A percentile compares a stretch with the other conserved stretches of the same genome.
phyloP scores from a whole-genome alignment of 2,329 filamentous ascomycete genomes.

The Acarospora socialis region DNA sequence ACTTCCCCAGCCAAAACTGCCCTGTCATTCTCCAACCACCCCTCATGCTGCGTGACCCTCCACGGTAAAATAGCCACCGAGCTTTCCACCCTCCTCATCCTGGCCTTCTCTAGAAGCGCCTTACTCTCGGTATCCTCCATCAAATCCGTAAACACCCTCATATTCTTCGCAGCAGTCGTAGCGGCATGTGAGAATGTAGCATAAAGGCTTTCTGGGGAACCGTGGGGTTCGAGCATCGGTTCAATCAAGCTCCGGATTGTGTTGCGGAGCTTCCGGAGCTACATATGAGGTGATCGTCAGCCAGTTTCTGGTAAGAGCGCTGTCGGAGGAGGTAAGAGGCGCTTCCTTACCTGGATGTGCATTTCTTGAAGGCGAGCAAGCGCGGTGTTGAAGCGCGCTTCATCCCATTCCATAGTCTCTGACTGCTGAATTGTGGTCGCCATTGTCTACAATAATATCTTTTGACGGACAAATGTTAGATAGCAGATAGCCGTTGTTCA shows the following conservation, averaged over 20 bases:
- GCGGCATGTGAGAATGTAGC: slow-evolving; percentile 9
- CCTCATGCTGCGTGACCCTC: slow-evolving; percentile 13
- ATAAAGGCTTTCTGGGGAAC: slow-evolving; percentile 13
- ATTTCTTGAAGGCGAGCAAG: slow-evolving; percentile 10
- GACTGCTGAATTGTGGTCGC: too few species aligned
- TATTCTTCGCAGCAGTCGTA: slow-evolving; percentile 7
- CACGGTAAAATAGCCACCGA: slow-evolving; percentile 11
- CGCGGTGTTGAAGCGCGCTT: slow-evolving; percentile 7
- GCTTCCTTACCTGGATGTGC: slow-evolving; percentile 9
- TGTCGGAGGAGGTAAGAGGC: not conserved
- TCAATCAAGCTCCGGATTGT: slow-evolving; percentile 13
- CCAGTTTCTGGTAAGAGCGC: not conserved
- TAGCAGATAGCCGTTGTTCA: too few species aligned
- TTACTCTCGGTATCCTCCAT: not conserved
- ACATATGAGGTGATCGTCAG: not conserved
- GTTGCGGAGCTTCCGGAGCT: slow-evolving; percentile 7
- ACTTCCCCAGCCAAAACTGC: slow-evolving; percentile 2
- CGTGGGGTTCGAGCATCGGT: slow-evolving; percentile 8
- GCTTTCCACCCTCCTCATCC: slow-evolving; percentile 8
- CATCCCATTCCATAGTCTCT: slow-evolving; percentile 8
- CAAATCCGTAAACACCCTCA: slow-evolving; percentile 9
- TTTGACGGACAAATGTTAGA: too few species aligned
- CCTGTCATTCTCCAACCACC: slow-evolving; percentile 11
- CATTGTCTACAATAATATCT: too few species aligned
- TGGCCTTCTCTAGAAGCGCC: slow-evolving; percentile 3